A percentile compares a stretch with the other conserved stretches of the same genome.
These are phyloP conservation scores for Hymenoscyphus fraxineus DNA, from an alignment of 2,329 filamentous ascomycete species.

Conservation along the genomic window DNA sequence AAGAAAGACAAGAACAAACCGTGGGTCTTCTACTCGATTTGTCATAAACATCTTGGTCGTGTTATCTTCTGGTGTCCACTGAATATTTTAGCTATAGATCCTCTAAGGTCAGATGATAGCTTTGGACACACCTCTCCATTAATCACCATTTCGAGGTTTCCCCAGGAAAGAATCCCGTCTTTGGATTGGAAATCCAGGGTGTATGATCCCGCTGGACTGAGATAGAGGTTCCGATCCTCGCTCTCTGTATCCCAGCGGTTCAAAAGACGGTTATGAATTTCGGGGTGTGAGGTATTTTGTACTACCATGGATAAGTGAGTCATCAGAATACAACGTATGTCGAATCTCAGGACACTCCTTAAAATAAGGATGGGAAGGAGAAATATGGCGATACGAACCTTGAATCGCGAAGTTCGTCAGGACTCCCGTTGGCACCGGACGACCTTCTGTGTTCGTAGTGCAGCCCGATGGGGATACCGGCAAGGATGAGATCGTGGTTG, in stretches of 20 bases:
- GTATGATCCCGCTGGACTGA: background rate
- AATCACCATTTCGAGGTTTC: background rate
- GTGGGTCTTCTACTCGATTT: background rate
- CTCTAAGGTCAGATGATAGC: background rate
- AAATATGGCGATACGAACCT: background rate
- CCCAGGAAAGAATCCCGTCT: background rate
- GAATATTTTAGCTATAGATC: background rate
- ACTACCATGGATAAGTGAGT: background rate
- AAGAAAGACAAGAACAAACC: too few species aligned
- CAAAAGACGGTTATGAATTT: background rate
- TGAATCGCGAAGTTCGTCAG: background rate
- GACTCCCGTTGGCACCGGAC: background rate
- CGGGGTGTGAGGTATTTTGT: background rate
- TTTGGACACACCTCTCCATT: background rate
- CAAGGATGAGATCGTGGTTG: background rate
- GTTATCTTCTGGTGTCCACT: constrained; percentile 2
- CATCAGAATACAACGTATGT: background rate
- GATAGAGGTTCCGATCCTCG: background rate
- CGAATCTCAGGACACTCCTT: background rate
- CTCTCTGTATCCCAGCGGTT: background rate
- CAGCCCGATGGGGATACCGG: background rate
- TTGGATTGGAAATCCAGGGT: background rate
- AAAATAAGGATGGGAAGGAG: background rate
- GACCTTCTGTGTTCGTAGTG: background rate
- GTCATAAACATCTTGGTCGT: constrained; percentile 4